These are phyloP conservation scores for Xanthoconium separans DNA, from an alignment of 1,284 basidiomycete species.

Conservation along the genomic window DNA sequence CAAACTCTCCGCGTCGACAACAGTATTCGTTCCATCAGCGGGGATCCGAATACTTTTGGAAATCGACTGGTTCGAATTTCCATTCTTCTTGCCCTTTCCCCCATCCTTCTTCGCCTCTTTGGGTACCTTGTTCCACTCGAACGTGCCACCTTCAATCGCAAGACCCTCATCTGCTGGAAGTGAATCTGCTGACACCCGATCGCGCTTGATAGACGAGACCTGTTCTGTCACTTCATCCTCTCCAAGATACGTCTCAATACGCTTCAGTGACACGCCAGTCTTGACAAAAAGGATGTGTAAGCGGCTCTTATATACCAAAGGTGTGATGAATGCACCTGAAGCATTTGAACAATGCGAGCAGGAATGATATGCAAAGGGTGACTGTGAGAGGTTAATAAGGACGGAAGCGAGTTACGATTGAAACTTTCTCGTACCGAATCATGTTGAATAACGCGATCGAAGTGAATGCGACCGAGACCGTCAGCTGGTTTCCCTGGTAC, in stretches of 20 bases:
- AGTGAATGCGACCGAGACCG: slow-evolving; percentile 71
- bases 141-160: slow-evolving; percentile 54
- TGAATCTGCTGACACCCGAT: slow-evolving; percentile 18
- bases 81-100: slow-evolving; percentile 13
- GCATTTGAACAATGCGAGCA: slow-evolving; percentile 52
- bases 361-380: slow-evolving; percentile 73
- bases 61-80: slow-evolving; percentile 4
- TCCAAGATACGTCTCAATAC: slow-evolving; percentile 77
- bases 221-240: slow-evolving; percentile 81
- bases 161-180: slow-evolving; percentile 39
- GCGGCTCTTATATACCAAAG: background rate
- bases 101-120: slow-evolving; percentile 10
- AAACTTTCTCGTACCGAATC: slow-evolving; percentile 46
- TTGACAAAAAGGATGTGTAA: slow-evolving; percentile 26
- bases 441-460: slow-evolving; percentile 72
- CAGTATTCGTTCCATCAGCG: slow-evolving; percentile 10
- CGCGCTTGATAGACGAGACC: slow-evolving; percentile 62
- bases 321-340: slow-evolving; percentile 21
- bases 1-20: slow-evolving; percentile 14
- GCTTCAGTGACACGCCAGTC: slow-evolving; percentile 74
- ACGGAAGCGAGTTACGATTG: background rate
- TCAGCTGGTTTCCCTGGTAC: slow-evolving; percentile 61
- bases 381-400: slow-evolving; percentile 25
- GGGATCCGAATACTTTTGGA: background rate
- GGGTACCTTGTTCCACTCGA: slow-evolving; percentile 59